Conservation (phyloP, 2,329 filamentous ascomycete species). For the Zymoseptoria passerinii region DNA sequence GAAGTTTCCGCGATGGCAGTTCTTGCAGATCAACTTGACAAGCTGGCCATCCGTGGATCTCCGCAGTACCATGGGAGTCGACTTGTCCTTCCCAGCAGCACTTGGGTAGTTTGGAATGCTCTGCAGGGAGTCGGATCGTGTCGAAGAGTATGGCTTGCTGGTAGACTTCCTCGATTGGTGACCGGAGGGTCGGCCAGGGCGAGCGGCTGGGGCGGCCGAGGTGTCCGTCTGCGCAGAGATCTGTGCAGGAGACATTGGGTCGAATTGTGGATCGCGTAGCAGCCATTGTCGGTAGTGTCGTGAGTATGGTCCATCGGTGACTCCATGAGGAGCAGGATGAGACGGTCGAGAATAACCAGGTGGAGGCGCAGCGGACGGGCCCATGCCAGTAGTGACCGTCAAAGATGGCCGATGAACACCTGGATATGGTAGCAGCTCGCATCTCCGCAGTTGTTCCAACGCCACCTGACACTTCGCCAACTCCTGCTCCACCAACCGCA, state of each 20-base stretch:
- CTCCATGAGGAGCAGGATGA: constrained; percentile 82
- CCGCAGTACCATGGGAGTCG: constrained; percentile 72
- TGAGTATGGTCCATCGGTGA: constrained; percentile 84
- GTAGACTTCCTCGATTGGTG: constrained; percentile 42
- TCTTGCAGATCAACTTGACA: constrained; percentile 80
- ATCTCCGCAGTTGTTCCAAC: constrained; percentile 86
- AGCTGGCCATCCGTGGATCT: constrained; percentile 71
- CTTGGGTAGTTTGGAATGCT: constrained; percentile 59
- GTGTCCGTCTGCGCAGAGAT: constrained; percentile 17
- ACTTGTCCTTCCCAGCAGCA: constrained; percentile 59
- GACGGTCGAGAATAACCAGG: constrained; percentile 58
- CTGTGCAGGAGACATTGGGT: constrained; percentile 38
- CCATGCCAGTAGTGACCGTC: constrained; percentile 65
- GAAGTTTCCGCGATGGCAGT: constrained; percentile 85
- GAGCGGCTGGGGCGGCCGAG: constrained; percentile 49
- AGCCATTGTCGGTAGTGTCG: constrained; percentile 95
- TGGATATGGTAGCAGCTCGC: constrained; percentile 85
- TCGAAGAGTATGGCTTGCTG: constrained; percentile 49
- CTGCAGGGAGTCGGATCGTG: constrained; percentile 41
- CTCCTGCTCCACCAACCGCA: constrained; percentile 91
- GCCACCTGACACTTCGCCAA: constrained; percentile 91
- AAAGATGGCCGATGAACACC: constrained; percentile 58
- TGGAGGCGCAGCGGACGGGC: constrained; percentile 56
- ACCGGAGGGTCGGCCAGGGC: constrained; percentile 70
- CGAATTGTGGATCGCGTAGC: constrained; percentile 78